Evolutionary conservation across 2,329 filamentous ascomycete genomes (phyloP).

Genomic region (Cladorrhinum sp.): DNA sequence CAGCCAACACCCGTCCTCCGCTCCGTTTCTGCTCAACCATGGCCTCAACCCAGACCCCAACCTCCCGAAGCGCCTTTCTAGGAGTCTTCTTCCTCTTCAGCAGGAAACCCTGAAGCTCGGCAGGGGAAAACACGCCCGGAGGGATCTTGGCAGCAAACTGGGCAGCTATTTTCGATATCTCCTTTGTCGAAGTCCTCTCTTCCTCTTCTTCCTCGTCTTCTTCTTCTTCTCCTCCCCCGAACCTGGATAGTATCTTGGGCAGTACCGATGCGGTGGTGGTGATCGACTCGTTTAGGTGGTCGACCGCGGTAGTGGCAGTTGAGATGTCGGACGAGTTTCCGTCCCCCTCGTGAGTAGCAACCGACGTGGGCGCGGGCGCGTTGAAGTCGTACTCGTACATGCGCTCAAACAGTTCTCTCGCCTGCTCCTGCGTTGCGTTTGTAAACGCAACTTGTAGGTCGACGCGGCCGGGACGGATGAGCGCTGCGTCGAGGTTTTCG

Average conservation of each 20-base stretch:
- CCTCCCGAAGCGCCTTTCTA: slow-evolving; percentile 51
- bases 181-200: not conserved
- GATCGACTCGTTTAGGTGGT: not conserved
- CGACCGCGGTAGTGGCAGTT: not conserved
- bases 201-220: not conserved
- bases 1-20: slow-evolving; percentile 46
- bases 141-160: slow-evolving; percentile 55
- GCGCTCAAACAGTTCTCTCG: slow-evolving; percentile 55
- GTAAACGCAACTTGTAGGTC: slow-evolving; percentile 61
- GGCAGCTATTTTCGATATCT: slow-evolving; percentile 37
- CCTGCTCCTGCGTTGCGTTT: slow-evolving; percentile 53
- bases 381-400: slow-evolving; percentile 54
- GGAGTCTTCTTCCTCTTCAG: slow-evolving; percentile 61
- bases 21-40: slow-evolving; percentile 49
- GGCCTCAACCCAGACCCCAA: slow-evolving; percentile 51
- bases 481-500: slow-evolving; percentile 67
- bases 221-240: not conserved
- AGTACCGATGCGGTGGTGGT: not conserved
- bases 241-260: too few species aligned
- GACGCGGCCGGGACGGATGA: slow-evolving; percentile 71
- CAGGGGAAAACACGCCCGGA: slow-evolving; percentile 51
- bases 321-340: slow-evolving; percentile 2
- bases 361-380: not conserved
- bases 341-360: too few species aligned
- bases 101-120: slow-evolving; percentile 63